Conservation (phyloP, 345 rosid genomes). For the Dimocarpus longan region DNA sequence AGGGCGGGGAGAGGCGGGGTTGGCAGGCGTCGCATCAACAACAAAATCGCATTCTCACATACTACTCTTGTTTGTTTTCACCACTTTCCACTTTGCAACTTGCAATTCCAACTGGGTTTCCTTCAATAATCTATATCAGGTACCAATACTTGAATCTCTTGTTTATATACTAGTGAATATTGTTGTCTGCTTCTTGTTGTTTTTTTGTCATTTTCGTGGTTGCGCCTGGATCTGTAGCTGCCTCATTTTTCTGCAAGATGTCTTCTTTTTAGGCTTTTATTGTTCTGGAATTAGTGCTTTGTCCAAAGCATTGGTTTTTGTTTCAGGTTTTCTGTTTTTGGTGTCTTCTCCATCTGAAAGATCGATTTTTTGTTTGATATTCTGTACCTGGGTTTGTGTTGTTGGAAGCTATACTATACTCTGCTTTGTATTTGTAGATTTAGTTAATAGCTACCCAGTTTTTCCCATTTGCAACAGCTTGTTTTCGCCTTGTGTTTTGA, state of each 20-base stretch:
- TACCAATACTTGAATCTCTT: conserved; percentile 1
- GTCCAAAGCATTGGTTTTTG: not conserved
- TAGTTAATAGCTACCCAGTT: not conserved
- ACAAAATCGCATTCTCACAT: not conserved
- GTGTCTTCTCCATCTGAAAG: not conserved
- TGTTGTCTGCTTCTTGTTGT: not conserved
- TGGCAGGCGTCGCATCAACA: too few relatives aligned
- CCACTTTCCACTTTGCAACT: too few relatives aligned
- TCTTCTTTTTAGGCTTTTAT: not conserved
- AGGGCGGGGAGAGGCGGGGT: not conserved
- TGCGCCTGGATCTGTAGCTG: conserved; percentile 3
- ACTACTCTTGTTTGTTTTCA: not conserved
- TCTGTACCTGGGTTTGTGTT: not conserved
- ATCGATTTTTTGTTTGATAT: not conserved
- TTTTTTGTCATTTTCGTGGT: not conserved
- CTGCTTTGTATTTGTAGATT: not conserved
- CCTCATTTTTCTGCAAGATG: not conserved
- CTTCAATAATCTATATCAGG: not conserved
- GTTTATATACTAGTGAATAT: not conserved
- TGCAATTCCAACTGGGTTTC: not conserved
- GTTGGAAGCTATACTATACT: not conserved
- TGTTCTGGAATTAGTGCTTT: not conserved
- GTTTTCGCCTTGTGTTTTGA: not conserved
- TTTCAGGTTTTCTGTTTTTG: not conserved
- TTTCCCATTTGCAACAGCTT: conserved; percentile 19